Percentiles rank a stretch among this genome's conserved stretches.
phyloP scores from a whole-genome alignment of 2,329 filamentous ascomycete genomes.

The Gnomoniopsis smithogilvyi region DNA sequence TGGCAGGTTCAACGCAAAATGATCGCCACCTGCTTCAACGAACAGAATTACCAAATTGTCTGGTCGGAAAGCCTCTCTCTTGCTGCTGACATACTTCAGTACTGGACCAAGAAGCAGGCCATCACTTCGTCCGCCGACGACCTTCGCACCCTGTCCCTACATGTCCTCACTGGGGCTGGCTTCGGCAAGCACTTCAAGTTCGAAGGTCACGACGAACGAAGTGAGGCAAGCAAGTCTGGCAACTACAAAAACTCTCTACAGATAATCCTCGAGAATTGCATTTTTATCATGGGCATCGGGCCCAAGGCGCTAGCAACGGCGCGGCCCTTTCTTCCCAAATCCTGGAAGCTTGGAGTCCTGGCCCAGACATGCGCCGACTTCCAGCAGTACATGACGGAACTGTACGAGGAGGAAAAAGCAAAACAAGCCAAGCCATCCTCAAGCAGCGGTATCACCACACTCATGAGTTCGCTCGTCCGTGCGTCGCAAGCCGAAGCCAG shows the following conservation, averaged over 20 bases:
- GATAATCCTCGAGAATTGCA: slow-evolving; percentile 27
- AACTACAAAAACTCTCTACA: slow-evolving; percentile 28
- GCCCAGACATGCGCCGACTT: too few relatives aligned
- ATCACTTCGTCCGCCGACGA: slow-evolving; percentile 24
- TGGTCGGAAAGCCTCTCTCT: slow-evolving; percentile 26
- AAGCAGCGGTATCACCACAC: not conserved
- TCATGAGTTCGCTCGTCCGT: slow-evolving; percentile 2
- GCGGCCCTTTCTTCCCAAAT: too few relatives aligned
- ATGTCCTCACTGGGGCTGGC: slow-evolving; percentile 27
- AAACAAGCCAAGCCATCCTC: slow-evolving; percentile 21
- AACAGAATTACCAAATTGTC: slow-evolving; percentile 26
- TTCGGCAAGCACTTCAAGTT: slow-evolving; percentile 30
- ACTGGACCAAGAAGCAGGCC: slow-evolving; percentile 23
- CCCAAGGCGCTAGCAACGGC: too few relatives aligned
- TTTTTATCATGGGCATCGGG: slow-evolving; percentile 28
- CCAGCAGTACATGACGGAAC: slow-evolving; percentile 25
- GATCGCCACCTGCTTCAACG: slow-evolving; percentile 25
- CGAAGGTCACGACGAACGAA: slow-evolving; percentile 24
- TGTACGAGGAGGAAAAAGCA: slow-evolving; percentile 30
- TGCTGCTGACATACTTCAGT: slow-evolving; percentile 25
- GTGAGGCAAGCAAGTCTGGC: slow-evolving; percentile 2
- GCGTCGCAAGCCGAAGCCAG: not conserved
- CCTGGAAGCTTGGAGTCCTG: too few relatives aligned
- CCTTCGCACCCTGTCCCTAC: slow-evolving; percentile 24
- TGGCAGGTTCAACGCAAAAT: slow-evolving; percentile 26